Conservation (phyloP, 306 rosid genomes). For the Vigna trinervia region DNA sequence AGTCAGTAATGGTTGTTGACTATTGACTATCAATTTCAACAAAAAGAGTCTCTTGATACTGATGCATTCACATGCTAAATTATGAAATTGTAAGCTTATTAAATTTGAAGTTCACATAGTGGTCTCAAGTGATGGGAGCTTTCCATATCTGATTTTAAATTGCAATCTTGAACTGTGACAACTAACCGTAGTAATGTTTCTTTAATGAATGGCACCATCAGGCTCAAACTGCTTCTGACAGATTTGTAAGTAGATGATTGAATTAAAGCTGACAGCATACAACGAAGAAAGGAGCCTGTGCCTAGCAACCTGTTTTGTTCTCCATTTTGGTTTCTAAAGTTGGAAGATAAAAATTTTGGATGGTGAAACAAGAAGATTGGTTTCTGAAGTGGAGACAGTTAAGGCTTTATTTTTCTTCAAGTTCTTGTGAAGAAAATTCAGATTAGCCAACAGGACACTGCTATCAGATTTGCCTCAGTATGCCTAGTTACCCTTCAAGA, state of each 20-base stretch:
- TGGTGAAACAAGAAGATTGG: slow-evolving; percentile 2
- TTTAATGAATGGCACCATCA: slow-evolving; percentile 55
- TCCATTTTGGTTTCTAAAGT: slow-evolving; percentile 21
- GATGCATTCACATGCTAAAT: slow-evolving; percentile 29
- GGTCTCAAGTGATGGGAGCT: slow-evolving; percentile 33
- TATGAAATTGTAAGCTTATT: slow-evolving; percentile 33
- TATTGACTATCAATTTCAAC: slow-evolving; percentile 13
- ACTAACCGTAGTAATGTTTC: slow-evolving; percentile 25
- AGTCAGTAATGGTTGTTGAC: slow-evolving; percentile 17
- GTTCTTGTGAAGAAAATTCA: slow-evolving; percentile 40
- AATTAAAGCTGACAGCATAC: slow-evolving; percentile 38
- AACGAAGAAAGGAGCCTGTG: slow-evolving; percentile 36
- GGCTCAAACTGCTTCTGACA: slow-evolving; percentile 49
- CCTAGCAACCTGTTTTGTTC: slow-evolving; percentile 33
- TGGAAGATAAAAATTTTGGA: slow-evolving; percentile 33
- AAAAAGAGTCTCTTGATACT: slow-evolving; percentile 14
- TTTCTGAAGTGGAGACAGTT: slow-evolving; percentile 10
- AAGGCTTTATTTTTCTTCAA: slow-evolving; percentile 29
- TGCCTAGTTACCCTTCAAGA: slow-evolving; percentile 34
- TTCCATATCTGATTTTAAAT: slow-evolving; percentile 16
- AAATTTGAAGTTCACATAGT: slow-evolving; percentile 21
- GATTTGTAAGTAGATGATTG: slow-evolving; percentile 48
- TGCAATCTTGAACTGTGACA: slow-evolving; percentile 28
- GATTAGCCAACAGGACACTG: slow-evolving; percentile 31
- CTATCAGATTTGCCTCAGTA: slow-evolving; percentile 26